Percentiles rank a stretch among this genome's conserved stretches.
Conservation (phyloP, 2,329 filamentous ascomycete genomes). For the Stachybotrys echinatus region DNA sequence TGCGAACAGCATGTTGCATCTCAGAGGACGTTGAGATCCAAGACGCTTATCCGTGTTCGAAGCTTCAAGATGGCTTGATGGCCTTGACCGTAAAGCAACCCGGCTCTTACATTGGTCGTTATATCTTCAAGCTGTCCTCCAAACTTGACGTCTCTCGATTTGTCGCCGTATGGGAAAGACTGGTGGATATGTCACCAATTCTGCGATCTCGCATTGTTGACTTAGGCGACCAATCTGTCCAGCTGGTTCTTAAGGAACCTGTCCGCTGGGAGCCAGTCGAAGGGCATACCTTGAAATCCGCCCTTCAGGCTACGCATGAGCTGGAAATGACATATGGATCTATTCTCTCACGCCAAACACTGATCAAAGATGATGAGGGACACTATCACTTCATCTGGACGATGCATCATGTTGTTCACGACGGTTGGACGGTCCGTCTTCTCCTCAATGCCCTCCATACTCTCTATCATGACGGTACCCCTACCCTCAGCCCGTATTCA, state of each 20-base stretch:
- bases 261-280: neutral
- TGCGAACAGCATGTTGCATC: neutral
- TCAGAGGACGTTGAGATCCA: neutral
- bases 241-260: constrained; percentile 1
- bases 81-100: neutral
- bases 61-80: constrained; percentile 3
- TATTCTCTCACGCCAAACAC: neutral
- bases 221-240: neutral
- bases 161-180: neutral
- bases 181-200: neutral
- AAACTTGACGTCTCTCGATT: constrained; percentile 1
- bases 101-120: neutral
- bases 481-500: constrained; percentile 22
- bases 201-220: constrained; percentile 2
- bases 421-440: constrained; percentile 43
- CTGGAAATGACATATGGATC: neutral
- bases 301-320: neutral
- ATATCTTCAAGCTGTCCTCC: neutral
- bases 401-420: constrained; percentile 39
- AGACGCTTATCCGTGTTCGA: constrained; percentile 3
- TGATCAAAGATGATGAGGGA: neutral
- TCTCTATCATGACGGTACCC: constrained; percentile 4
- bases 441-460: constrained; percentile 8
- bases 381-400: constrained; percentile 9
- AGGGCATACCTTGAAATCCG: neutral